Percentiles rank a stretch among this genome's conserved stretches.
Conservation (phyloP, 75 land plant genomes). For the Pinus albicaulis region DNA sequence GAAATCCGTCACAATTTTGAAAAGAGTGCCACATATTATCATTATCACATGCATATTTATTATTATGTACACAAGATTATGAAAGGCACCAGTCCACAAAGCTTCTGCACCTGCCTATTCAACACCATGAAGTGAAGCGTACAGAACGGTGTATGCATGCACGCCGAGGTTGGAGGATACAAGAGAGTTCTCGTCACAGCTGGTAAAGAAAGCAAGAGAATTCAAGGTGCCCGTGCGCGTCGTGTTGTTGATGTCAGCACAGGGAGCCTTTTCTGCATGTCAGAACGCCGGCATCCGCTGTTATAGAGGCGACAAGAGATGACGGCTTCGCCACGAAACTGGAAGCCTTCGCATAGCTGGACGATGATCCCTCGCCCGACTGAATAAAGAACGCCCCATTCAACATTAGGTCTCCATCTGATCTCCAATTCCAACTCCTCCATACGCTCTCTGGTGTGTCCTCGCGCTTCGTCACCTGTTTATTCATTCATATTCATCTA, state of each 20-base stretch:
- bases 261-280: background rate
- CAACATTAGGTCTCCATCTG: slow-evolving; percentile 18
- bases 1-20: too few relatives aligned
- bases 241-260: background rate
- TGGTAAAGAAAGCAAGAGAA: too few relatives aligned
- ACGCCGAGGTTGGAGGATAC: too few relatives aligned
- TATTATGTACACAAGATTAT: background rate
- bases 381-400: slow-evolving; percentile 81
- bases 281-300: slow-evolving; percentile 54
- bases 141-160: too few relatives aligned
- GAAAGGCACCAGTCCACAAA: too few relatives aligned
- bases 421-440: slow-evolving; percentile 71
- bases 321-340: slow-evolving; percentile 60
- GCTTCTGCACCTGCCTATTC: too few relatives aligned
- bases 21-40: too few relatives aligned
- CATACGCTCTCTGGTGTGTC: slow-evolving; percentile 48
- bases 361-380: slow-evolving; percentile 52
- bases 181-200: too few relatives aligned
- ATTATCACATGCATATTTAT: too few relatives aligned
- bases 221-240: too few relatives aligned
- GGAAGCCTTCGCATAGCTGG: background rate
- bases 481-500: too few relatives aligned
- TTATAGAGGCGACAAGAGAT: slow-evolving; percentile 36
- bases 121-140: too few relatives aligned
- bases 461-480: slow-evolving; percentile 37